Evolutionary conservation across 495 filamentous ascomycete genomes (phyloP).

Genomic region (Penicillium bovifimosum): DNA sequence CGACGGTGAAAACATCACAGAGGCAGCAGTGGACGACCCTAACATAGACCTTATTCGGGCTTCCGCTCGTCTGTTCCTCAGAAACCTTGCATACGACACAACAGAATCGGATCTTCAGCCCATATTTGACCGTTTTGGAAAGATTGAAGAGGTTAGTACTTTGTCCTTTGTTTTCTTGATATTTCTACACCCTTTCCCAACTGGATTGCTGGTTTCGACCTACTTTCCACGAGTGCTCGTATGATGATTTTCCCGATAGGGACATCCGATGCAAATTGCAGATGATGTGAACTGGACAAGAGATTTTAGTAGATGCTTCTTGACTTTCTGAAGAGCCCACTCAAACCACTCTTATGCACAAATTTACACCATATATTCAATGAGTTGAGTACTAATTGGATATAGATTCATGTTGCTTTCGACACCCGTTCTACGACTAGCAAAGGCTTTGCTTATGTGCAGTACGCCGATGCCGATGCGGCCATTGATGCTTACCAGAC

Average conservation of each 20-base stretch:
- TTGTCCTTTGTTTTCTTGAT: conserved; percentile 3
- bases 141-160: conserved; percentile 77
- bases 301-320: conserved; percentile 79
- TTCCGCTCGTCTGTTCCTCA: conserved; percentile 70
- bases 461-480: conserved; percentile 60
- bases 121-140: conserved; percentile 64
- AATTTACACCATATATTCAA: conserved; percentile 26
- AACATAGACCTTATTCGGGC: conserved; percentile 42
- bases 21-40: conserved; percentile 21
- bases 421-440: conserved; percentile 56
- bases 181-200: conserved; percentile 3
- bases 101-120: conserved; percentile 70
- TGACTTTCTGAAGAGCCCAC: conserved; percentile 48
- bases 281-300: conserved; percentile 59
- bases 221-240: conserved; percentile 30
- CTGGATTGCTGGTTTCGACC: conserved; percentile 5
- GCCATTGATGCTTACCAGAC: conserved; percentile 71
- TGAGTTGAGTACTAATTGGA: conserved; percentile 32
- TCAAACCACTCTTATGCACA: conserved; percentile 33
- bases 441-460: conserved; percentile 88
- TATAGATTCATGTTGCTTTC: conserved; percentile 75
- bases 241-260: conserved; percentile 99
- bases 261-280: conserved; percentile 87
- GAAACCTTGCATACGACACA: conserved; percentile 80
- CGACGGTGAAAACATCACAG: conserved; percentile 19